A percentile compares a stretch with the other conserved stretches of the same genome.
phyloP scores from a whole-genome alignment of 345 rosid genomes.

The Conringia planisiliqua region DNA sequence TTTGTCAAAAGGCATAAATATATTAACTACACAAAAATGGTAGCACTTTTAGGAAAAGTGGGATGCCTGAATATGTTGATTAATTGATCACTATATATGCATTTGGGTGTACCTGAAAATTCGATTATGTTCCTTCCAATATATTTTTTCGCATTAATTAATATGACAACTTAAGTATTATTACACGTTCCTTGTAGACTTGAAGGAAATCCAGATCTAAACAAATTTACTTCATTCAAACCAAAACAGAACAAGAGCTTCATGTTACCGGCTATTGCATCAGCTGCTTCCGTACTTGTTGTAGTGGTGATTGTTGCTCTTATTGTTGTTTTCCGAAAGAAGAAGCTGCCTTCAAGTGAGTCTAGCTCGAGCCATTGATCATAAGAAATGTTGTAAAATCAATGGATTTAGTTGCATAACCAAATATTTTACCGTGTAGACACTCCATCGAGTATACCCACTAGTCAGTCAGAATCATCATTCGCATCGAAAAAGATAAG shows the following conservation, averaged over 20 bases:
- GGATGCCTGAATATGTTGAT: too few species aligned
- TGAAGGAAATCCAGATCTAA: constrained; percentile 36
- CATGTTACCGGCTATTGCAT: constrained; percentile 19
- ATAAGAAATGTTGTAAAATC: background rate
- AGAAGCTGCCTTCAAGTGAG: constrained; percentile 6
- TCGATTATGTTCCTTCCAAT: too few species aligned
- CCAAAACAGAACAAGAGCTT: background rate
- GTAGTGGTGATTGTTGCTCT: constrained; percentile 10
- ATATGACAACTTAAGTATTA: too few species aligned
- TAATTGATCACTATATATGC: too few species aligned
- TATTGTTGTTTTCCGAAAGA: constrained; percentile 10
- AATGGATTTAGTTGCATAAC: background rate
- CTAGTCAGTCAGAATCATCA: background rate
- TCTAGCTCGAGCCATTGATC: background rate
- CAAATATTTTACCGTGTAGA: background rate
- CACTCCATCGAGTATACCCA: background rate
- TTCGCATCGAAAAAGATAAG: background rate
- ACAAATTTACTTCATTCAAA: constrained; percentile 8
- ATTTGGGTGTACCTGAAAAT: too few species aligned
- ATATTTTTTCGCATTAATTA: too few species aligned
- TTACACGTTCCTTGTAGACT: background rate
- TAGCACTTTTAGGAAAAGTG: too few species aligned
- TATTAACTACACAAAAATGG: too few species aligned
- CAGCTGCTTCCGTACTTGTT: constrained; percentile 15
- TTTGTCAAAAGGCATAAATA: too few species aligned